Evolutionary conservation across 441 rosid species (phyloP).

Genomic region (Biscutella laevigata): DNA sequence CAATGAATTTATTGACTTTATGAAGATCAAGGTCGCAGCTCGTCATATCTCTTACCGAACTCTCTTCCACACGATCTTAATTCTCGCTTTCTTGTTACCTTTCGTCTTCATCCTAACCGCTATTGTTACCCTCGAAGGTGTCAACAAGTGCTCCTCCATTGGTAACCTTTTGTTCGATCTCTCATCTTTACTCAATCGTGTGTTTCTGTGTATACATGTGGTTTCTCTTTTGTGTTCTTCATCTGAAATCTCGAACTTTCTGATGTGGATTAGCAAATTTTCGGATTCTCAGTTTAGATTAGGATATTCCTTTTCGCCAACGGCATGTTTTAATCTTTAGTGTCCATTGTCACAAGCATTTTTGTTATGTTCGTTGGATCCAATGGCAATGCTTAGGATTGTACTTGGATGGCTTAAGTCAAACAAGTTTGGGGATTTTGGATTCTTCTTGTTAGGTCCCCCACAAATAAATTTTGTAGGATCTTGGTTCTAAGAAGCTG

Average conservation of each 20-base stretch:
- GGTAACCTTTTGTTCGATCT: constrained; percentile 37
- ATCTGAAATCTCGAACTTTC: constrained; percentile 25
- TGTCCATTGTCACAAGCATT: too few relatives aligned
- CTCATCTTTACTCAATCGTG: neutral
- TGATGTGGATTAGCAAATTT: neutral
- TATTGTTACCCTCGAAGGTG: constrained; percentile 98
- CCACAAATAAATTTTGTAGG: constrained; percentile 7
- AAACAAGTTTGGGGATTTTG: neutral
- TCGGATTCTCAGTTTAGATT: too few relatives aligned
- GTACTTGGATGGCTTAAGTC: too few relatives aligned
- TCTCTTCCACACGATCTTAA: constrained; percentile 86
- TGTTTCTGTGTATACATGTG: too few relatives aligned
- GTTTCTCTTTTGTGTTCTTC: neutral
- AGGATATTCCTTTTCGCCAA: too few relatives aligned
- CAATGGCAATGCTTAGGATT: neutral
- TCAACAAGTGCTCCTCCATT: constrained; percentile 99
- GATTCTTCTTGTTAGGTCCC: neutral
- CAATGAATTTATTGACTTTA: constrained; percentile 96
- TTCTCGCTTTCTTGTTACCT: constrained; percentile 97
- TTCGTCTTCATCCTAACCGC: constrained; percentile 97
- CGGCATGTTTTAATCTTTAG: too few relatives aligned
- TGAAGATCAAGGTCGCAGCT: constrained; percentile 99
- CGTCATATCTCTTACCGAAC: constrained; percentile 96
- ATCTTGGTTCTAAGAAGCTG: constrained; percentile 10
- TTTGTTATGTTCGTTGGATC: constrained; percentile 4